phyloP scores from a whole-genome alignment of 2,329 filamentous ascomycete species.

The Ustulina deusta region DNA sequence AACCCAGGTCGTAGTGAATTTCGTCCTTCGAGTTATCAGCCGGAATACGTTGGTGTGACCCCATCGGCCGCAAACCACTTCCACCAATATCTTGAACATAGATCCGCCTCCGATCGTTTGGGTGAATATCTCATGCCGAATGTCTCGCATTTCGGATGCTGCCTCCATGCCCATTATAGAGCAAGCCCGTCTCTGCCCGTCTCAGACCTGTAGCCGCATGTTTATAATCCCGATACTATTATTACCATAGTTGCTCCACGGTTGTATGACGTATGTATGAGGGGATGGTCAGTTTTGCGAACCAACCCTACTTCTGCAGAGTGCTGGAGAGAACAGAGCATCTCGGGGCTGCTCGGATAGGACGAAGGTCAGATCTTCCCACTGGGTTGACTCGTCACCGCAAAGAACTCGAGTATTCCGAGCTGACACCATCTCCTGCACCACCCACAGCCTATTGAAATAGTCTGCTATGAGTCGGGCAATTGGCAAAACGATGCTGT shows the following conservation, averaged over 20 bases:
- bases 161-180: constrained; percentile 9
- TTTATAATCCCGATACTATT: constrained; percentile 25
- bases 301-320: constrained; percentile 33
- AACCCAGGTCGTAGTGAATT: constrained; percentile 23
- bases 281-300: constrained; percentile 19
- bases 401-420: constrained; percentile 25
- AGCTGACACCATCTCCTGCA: constrained; percentile 32
- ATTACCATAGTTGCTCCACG: constrained; percentile 28
- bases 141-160: constrained; percentile 28
- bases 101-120: constrained; percentile 25
- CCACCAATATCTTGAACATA: constrained; percentile 21
- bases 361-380: constrained; percentile 23
- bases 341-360: constrained; percentile 28
- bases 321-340: constrained; percentile 25
- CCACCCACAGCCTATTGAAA: constrained; percentile 32
- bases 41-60: constrained; percentile 28
- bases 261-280: constrained; percentile 23
- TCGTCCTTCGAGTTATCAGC: constrained; percentile 21
- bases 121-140: constrained; percentile 12
- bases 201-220: constrained; percentile 5
- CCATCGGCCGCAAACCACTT: constrained; percentile 29
- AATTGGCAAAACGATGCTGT: constrained; percentile 24
- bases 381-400: constrained; percentile 24
- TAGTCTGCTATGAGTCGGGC: constrained; percentile 30
- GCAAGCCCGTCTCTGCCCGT: constrained; percentile 8